Evolutionary conservation across 257 asterid species (phyloP), one percentile per base, ranked within the genome.

Genomic region (Gentiana straminea): DNA sequence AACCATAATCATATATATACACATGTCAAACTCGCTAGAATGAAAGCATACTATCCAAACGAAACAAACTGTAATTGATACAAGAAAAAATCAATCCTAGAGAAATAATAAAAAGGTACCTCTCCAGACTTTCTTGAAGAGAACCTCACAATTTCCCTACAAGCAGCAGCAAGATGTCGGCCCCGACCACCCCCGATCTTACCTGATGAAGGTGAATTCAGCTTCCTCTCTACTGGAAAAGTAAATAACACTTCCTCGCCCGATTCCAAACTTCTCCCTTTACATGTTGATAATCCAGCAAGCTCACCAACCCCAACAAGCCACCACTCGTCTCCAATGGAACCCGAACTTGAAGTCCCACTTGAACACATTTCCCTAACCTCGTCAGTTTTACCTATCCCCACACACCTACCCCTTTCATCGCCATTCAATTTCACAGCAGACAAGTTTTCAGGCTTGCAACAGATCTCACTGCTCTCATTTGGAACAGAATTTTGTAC

Each of bases 61-160:
- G 58, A 32, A 43, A 15, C 50, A 15, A 35, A n/a, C 3, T 8
- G 10, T 47, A 11, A 9, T 41, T 4, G 46, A 41, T 41, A 41
- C 46, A 5, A 41, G 1, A 5, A 41, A 41, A 5, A 41, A 10
- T 10, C 46, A 41, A 41, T 5, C 46, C 10, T 41, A 5, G 9
- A 41, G 46, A 2, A 41, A 10, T 5, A 41, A 41, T 5, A 5
- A 41, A 41, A 41, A 41, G 3, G 34, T 84, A 91, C 98, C 95
- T 91, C 98, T 63, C 97, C 98, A 52, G 77, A 69, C 7, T 64
- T 60, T 67, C 60, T 64, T 33, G 92, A 79, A 63, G 96, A 91
- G 75, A 91, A 91, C 61, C 98, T 68, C 33, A 87, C 96, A 65
- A 91, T 91, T 74, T 84, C 95, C 5, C 95, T 82, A 76, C 94